A percentile compares a stretch with the other conserved stretches of the same genome.
Conservation (phyloP, 2,329 filamentous ascomycete species). For the Zalaria sp. region DNA sequence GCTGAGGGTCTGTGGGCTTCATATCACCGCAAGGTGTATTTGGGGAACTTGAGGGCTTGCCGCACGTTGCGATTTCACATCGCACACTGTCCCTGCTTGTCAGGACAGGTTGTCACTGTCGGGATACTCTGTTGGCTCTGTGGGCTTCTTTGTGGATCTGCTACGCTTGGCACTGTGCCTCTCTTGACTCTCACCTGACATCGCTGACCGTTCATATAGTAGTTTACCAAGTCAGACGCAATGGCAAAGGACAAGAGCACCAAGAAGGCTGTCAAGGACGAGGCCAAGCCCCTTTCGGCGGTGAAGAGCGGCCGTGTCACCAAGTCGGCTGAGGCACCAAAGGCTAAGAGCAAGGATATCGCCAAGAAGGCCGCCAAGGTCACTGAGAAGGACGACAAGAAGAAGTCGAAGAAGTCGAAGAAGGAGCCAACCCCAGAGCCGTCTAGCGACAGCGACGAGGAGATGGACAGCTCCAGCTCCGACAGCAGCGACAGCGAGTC, state of each 20-base stretch:
- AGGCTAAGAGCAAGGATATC: constrained; percentile 52
- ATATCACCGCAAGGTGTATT: constrained; percentile 10
- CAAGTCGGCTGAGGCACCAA: constrained; percentile 52
- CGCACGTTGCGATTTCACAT: constrained; percentile 1
- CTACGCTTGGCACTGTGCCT: background rate
- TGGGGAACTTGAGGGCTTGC: constrained; percentile 17
- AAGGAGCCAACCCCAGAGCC: constrained; percentile 33
- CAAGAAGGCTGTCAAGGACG: constrained; percentile 12
- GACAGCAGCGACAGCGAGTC: constrained; percentile 12
- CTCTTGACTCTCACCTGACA: constrained; percentile 3
- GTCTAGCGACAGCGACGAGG: constrained; percentile 18
- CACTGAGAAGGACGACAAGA: constrained; percentile 26
- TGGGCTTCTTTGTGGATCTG: background rate
- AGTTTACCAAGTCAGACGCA: constrained; percentile 4
- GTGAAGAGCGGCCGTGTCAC: constrained; percentile 54
- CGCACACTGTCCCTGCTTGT: background rate
- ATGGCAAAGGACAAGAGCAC: constrained; percentile 31
- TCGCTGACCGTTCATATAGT: background rate
- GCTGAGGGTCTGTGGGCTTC: constrained; percentile 27
- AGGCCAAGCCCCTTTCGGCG: constrained; percentile 21
- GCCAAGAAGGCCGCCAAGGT: constrained; percentile 46
- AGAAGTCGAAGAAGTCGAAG: constrained; percentile 31
- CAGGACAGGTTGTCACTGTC: background rate
- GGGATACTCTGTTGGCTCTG: background rate
- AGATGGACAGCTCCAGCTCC: constrained; percentile 20